A percentile compares a stretch with the other conserved stretches of the same genome.
phyloP scores from a whole-genome alignment of 176 grass and related monocot genomes.

The Bromus sterilis region DNA sequence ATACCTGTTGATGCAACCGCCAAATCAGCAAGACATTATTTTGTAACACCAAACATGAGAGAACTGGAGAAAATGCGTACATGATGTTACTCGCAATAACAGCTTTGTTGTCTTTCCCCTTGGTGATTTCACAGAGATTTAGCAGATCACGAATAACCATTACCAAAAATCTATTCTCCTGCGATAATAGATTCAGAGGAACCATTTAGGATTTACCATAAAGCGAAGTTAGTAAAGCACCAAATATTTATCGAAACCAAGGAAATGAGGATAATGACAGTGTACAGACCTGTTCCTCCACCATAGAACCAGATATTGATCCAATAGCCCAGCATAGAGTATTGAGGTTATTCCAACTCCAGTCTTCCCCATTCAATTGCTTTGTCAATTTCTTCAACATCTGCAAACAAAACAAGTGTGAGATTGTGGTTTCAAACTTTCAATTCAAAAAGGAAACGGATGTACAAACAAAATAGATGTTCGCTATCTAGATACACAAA shows the following conservation, averaged over 20 bases:
- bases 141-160: slow-evolving; percentile 99
- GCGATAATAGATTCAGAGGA: slow-evolving; percentile 12
- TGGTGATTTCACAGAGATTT: slow-evolving; percentile 99
- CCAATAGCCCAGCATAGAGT: slow-evolving; percentile 99
- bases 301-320: slow-evolving; percentile 99
- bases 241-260: background rate
- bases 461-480: background rate
- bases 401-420: slow-evolving; percentile 36
- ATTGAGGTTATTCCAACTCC: slow-evolving; percentile 99
- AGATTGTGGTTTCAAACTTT: background rate
- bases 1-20: slow-evolving; percentile 58
- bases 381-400: slow-evolving; percentile 96
- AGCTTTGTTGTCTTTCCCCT: slow-evolving; percentile 99
- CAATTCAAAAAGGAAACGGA: background rate
- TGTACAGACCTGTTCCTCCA: slow-evolving; percentile 86
- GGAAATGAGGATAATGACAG: background rate
- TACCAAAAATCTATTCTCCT: slow-evolving; percentile 98
- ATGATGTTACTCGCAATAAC: slow-evolving; percentile 99
- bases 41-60: background rate
- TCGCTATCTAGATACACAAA: background rate
- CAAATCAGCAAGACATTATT: slow-evolving; percentile 2
- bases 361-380: slow-evolving; percentile 98
- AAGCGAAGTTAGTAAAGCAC: background rate
- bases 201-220: background rate
- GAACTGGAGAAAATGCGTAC: slow-evolving; percentile 31